Percentiles rank a stretch among this genome's conserved stretches.
Evolutionary conservation across 2,329 filamentous ascomycete species (phyloP).

Genomic region (Amauroascus niger): DNA sequence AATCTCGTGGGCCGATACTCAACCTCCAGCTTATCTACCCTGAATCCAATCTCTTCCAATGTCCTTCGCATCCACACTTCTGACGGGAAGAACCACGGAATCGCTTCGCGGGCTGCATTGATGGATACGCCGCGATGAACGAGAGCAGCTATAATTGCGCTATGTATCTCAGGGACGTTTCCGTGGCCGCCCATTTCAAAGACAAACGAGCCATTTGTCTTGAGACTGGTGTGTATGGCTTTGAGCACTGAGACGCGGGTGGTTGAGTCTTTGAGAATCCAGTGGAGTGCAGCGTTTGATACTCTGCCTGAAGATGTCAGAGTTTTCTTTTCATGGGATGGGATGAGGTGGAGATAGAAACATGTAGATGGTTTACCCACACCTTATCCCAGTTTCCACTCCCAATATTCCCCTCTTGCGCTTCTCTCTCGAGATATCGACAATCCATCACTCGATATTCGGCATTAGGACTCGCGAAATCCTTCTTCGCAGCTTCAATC

Average conservation of each 20-base stretch:
- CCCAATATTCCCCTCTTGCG: slow-evolving; percentile 19
- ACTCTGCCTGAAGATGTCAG: slow-evolving; percentile 26
- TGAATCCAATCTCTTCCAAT: slow-evolving; percentile 35
- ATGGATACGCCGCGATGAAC: slow-evolving; percentile 43
- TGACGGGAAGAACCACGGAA: slow-evolving; percentile 65
- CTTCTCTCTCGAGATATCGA: slow-evolving; percentile 24
- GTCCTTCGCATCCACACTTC: slow-evolving; percentile 46
- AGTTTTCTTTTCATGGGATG: background rate
- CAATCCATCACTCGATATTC: slow-evolving; percentile 30
- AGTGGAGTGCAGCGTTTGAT: slow-evolving; percentile 58
- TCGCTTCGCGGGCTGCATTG: slow-evolving; percentile 39
- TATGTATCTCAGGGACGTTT: slow-evolving; percentile 55
- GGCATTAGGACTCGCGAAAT: slow-evolving; percentile 28
- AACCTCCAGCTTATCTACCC: slow-evolving; percentile 47
- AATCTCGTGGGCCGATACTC: slow-evolving; percentile 56
- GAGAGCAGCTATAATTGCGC: slow-evolving; percentile 48
- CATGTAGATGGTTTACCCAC: slow-evolving; percentile 24
- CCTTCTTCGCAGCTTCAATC: slow-evolving; percentile 45
- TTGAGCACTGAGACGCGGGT: slow-evolving; percentile 46
- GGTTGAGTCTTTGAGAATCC: slow-evolving; percentile 47
- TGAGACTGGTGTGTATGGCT: slow-evolving; percentile 44
- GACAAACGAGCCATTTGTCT: slow-evolving; percentile 48
- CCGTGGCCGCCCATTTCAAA: slow-evolving; percentile 66
- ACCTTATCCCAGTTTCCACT: slow-evolving; percentile 42
- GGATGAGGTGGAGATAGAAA: too few relatives aligned